Conservation (phyloP, 1,139 yeast species). For the Saccharomyces hybrid region DNA sequence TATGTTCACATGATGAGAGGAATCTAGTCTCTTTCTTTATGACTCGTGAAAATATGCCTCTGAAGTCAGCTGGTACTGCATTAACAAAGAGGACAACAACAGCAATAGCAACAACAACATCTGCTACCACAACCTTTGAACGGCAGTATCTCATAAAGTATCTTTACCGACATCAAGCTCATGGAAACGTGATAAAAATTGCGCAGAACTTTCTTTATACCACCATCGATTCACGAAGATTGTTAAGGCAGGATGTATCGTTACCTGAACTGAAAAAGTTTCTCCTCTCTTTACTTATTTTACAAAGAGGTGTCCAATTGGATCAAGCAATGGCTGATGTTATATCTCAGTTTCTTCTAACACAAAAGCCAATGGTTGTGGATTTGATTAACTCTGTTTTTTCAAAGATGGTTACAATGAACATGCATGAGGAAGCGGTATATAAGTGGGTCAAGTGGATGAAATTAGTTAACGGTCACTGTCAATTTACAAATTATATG, state of each 20-base stretch:
- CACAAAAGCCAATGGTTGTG: constrained; percentile 11
- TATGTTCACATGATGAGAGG: constrained; percentile 1
- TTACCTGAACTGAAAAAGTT: constrained; percentile 17
- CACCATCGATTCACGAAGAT: constrained; percentile 2
- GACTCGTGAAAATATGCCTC: neutral
- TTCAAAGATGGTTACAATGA: constrained; percentile 5
- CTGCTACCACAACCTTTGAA: constrained; percentile 4
- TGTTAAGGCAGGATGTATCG: constrained; percentile 10
- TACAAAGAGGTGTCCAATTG: constrained; percentile 8
- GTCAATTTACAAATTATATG: constrained; percentile 19
- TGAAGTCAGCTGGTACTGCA: neutral
- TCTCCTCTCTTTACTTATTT: constrained; percentile 14
- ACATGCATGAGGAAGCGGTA: constrained; percentile 9
- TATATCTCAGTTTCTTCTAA: constrained; percentile 19
- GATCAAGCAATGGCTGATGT: constrained; percentile 13
- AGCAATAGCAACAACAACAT: neutral
- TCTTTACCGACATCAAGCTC: constrained; percentile 12
- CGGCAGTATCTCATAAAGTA: constrained; percentile 12
- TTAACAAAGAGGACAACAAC: neutral
- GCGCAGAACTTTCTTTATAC: constrained; percentile 11
- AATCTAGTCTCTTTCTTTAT: neutral
- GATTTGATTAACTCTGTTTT: constrained; percentile 15
- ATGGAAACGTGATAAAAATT: constrained; percentile 9
- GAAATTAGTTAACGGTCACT: constrained; percentile 20
- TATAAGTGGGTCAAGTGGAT: constrained; percentile 23